Base-by-base conservation (phyloP, 1,139 yeast species). In the Blastobotrys indianensis region DNA sequence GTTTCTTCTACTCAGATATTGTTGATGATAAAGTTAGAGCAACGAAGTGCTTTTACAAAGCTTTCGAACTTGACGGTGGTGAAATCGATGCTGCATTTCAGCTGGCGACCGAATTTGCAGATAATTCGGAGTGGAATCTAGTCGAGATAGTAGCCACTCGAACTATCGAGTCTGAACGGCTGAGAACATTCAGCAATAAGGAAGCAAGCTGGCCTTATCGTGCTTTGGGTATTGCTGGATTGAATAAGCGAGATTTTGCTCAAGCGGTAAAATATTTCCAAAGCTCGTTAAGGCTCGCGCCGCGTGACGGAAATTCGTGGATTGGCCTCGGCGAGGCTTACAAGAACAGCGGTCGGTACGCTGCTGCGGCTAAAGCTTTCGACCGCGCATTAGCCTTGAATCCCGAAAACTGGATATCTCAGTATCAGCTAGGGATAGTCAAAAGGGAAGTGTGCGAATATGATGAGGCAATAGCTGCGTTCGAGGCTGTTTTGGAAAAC, bases 301-400 rank as follows among this genome's bases (percentile, higher is more conserved):
- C 84, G 0, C 59, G 63, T 48, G 97, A 92, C 64, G 64, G 76
- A 7, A 82, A 85, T 54, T 82, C 95, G 10, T 90, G 97, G 97
- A 73, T 85, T 23, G 97, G 97, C 0, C 70, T 92, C 33, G 98
- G 98, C 16, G 98, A 94, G 63, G 94, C 97, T 0, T 92, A 92
- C 62, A 72, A 75, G 48, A 77, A 80, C 39, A 79, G 94, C 64
- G 98, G 98, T 4, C 74, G 96, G 52, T 70, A 82, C 41, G 92
- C 85, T 49, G 95, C 97, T 2, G 87, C 96, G 0, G 74, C 77
- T 7, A 88, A 85, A 60, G 97, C 94, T 1, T 85, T 88, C 57
- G 72, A 70, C 34, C 80, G 80, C 51, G 87, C 92, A 0, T 59
- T 77, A 36, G 68, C 72, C 20, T 56, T 85, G 13, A 76, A 77